Conservation (phyloP, 1,284 basidiomycete species). For the Apiotrichum gracile region DNA sequence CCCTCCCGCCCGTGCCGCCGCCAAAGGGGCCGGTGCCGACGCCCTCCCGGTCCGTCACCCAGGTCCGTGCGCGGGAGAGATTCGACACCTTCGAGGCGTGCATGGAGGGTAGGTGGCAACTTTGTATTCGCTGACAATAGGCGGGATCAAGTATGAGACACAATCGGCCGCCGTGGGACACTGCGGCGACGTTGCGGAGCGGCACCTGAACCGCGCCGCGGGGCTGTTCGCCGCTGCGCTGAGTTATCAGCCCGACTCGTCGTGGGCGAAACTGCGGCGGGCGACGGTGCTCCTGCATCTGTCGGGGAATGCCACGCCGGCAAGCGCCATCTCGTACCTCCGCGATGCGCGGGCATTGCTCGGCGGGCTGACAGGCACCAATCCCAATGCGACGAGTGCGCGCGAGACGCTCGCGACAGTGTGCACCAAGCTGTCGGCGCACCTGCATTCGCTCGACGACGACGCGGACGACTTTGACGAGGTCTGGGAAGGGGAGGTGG, state of each 20-base stretch:
- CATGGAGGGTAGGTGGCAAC: conserved; percentile 38
- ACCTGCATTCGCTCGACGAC: conserved; percentile 19
- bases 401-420: conserved; percentile 27
- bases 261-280: conserved; percentile 32
- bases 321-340: conserved; percentile 24
- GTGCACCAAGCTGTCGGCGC: conserved; percentile 22
- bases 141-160: conserved; percentile 38
- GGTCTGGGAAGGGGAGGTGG: conserved; percentile 33
- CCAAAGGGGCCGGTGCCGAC: not conserved
- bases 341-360: conserved; percentile 26
- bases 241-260: conserved; percentile 19
- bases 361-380: conserved; percentile 16
- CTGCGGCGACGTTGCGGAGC: conserved; percentile 38
- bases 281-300: conserved; percentile 37
- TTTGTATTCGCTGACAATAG: conserved; percentile 8
- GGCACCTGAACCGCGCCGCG: conserved; percentile 38
- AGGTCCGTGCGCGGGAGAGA: conserved; percentile 5
- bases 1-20: not conserved
- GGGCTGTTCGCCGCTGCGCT: conserved; percentile 37
- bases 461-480: conserved; percentile 23
- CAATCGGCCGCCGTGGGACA: conserved; percentile 33
- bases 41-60: not conserved
- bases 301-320: conserved; percentile 30
- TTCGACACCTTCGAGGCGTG: conserved; percentile 29
- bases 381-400: conserved; percentile 24